Evolutionary conservation across 2,329 filamentous ascomycete species (phyloP), one percentile per base, ranked within the genome.

Genomic region (Colletotrichum theobromicola): DNA sequence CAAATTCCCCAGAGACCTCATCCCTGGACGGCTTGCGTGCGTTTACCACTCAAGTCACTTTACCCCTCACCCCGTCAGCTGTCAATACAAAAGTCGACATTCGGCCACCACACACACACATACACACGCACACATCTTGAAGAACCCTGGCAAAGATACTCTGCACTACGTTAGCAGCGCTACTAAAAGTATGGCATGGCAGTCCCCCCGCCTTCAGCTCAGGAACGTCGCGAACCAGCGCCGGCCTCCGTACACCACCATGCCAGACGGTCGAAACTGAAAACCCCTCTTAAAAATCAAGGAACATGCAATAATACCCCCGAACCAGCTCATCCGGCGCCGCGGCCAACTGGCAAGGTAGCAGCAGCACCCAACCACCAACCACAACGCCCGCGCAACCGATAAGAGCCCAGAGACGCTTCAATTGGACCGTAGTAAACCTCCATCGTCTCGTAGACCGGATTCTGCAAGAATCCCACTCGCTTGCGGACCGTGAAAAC

Each of bases 151-250:
- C 55, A 53, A n/a, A n/a, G n/a, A 62, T 26, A n/a, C 57, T 32
- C 28, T n/a, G 21, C 10, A 46, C 16, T 12, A 46, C n/a, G 5
- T 46, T 46, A 46, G 42, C n/a, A 46, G 42, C 42, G 42, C 42
- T 46, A 50, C 42, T 50, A 18, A 21, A 50, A 50, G 57, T 60
- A 32, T 18, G 24, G 15, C 61, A n/a, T n/a, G n/a, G n/a, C n/a
- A n/a, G n/a, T n/a, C n/a, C 28, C 28, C 16, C 35, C 28, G 28
- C 35, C 21, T 46, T 55, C 72, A 67, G 72, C 72, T 72, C 72
- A 74, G 72, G 72, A 67, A 74, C 72, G 62, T 72, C 68, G 55
- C 72, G 68, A 74, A 74, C 72, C 72, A 67, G 68, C 62, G 61
- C 62, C 72, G 5, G 30, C 16, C 32, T 9, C 68, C 55, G 55